phyloP scores from a whole-genome alignment of 2,329 filamentous ascomycete genomes.

The Basipetospora sp. region DNA sequence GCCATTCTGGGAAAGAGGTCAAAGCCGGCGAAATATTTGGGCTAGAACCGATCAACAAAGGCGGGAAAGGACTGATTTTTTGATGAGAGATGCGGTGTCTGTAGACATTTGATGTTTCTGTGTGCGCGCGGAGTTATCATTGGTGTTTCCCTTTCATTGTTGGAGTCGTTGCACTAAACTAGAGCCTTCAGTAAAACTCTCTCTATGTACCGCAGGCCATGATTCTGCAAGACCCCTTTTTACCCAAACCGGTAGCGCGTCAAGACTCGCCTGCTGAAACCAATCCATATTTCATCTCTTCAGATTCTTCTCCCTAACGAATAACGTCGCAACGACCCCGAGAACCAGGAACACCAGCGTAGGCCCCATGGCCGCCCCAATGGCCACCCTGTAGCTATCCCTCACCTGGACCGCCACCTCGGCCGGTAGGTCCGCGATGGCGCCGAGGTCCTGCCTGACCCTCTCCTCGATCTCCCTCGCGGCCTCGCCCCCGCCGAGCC shows the following conservation, averaged over 20 bases:
- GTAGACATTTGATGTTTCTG: too few relatives aligned
- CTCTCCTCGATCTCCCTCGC: conserved; percentile 51
- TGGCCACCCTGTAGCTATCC: conserved; percentile 45
- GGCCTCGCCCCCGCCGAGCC: conserved; percentile 40
- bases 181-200: too few relatives aligned
- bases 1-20: conserved; percentile 7
- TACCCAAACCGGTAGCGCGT: too few relatives aligned
- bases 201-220: too few relatives aligned
- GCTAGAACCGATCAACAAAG: conserved; percentile 29
- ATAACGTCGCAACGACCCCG: conserved; percentile 28
- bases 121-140: too few relatives aligned
- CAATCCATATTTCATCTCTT: conserved; percentile 19
- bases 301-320: conserved; percentile 43
- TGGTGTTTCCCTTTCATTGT: too few relatives aligned
- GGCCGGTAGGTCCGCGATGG: conserved; percentile 50
- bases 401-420: conserved; percentile 43
- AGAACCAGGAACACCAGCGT: conserved; percentile 20
- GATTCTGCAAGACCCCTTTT: too few relatives aligned
- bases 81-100: not conserved
- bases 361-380: conserved; percentile 26
- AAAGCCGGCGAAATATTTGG: conserved; percentile 39
- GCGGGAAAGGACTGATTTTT: not conserved
- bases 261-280: too few relatives aligned
- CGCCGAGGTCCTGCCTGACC: conserved; percentile 57
- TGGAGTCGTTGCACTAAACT: too few relatives aligned